Base-by-base conservation (phyloP, 345 rosid genomes). In the Tarenaya hassleriana region DNA sequence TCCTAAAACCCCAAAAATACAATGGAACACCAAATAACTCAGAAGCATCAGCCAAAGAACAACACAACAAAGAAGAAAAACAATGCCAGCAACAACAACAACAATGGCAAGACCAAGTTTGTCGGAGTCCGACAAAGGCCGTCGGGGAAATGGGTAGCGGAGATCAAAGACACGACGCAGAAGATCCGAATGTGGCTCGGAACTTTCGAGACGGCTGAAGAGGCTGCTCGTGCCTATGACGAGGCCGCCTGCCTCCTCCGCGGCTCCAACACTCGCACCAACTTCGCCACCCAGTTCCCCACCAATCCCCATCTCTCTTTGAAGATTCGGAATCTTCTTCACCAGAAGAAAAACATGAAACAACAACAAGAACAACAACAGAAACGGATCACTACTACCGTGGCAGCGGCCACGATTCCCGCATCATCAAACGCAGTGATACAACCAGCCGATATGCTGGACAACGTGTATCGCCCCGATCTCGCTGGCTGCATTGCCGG, bases 151-250 rank as follows among this genome's bases (percentile, higher is more conserved):
- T 88, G 97, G 97, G 89, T 85, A 3, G 95, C 95, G 10, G 97
- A 88, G 72, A 88, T 88, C 78, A 88, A 88, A 70, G 87, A 82
- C 80, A 82, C 95, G 0, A 77, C 85, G 4, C 86, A 79, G 51
- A 80, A 83, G 79, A 88, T 82, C 47, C 79, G 97, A 31, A 82
- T 88, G 97, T 88, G 95, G 95, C 82, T 88, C 0, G 97, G 95
- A 27, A 88, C 95, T 2, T 88, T 85, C 8, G 74, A 84, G 38
- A 75, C 91, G 0, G 91, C 88, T 1, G 92, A 82, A 54, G 92
- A 85, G 57, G 97, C 97, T 21, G 97, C 97, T 2, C 75, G 76
- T 27, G 95, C 95, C 12, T 89, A 89, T 18, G 97, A 86, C 40
- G 95, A 83, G 67, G 95, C 94, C 34, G 97, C 97, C 4, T 83